These are phyloP conservation scores for Stagonosporopsis tanaceti DNA, from an alignment of 2,329 filamentous ascomycete species.

Conservation along the genomic window DNA sequence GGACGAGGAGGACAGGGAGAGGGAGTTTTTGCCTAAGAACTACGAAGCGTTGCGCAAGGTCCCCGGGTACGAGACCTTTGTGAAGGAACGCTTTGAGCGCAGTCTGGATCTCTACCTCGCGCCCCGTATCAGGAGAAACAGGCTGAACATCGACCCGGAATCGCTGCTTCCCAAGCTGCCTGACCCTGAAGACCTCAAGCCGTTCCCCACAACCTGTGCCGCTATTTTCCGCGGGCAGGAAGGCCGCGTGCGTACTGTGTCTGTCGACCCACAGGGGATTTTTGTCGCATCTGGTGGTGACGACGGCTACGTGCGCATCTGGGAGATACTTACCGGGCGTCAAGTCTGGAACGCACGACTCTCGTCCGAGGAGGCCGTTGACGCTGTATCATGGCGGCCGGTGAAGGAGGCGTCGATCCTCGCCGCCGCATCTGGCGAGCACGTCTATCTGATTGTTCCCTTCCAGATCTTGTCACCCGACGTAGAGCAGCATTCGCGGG, in stretches of 20 bases:
- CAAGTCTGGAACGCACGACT: constrained; percentile 87
- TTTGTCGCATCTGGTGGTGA: constrained; percentile 93
- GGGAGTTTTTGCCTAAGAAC: constrained; percentile 83
- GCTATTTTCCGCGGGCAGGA: constrained; percentile 88
- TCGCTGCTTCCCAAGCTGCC: constrained; percentile 92
- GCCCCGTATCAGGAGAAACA: constrained; percentile 88
- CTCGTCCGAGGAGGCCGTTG: constrained; percentile 79
- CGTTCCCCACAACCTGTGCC: constrained; percentile 90
- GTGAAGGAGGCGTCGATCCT: constrained; percentile 81
- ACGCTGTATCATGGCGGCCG: constrained; percentile 89
- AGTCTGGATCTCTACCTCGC: constrained; percentile 96
- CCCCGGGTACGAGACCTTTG: constrained; percentile 85
- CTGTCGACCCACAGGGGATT: constrained; percentile 83
- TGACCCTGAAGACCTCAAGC: constrained; percentile 89
- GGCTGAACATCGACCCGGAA: constrained; percentile 94
- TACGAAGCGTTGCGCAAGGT: constrained; percentile 88
- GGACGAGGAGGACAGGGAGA: constrained; percentile 90
- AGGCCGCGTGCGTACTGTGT: constrained; percentile 83
- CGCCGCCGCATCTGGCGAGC: constrained; percentile 83
- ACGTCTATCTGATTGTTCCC: constrained; percentile 82
- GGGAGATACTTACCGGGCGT: constrained; percentile 85
- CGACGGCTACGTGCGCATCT: constrained; percentile 89
- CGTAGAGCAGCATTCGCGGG: constrained; percentile 75
- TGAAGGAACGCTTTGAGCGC: constrained; percentile 96
- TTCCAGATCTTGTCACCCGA: constrained; percentile 72